Base-by-base conservation (phyloP, 352 stramenopile species). In the Thalassiosira mediterranea region DNA sequence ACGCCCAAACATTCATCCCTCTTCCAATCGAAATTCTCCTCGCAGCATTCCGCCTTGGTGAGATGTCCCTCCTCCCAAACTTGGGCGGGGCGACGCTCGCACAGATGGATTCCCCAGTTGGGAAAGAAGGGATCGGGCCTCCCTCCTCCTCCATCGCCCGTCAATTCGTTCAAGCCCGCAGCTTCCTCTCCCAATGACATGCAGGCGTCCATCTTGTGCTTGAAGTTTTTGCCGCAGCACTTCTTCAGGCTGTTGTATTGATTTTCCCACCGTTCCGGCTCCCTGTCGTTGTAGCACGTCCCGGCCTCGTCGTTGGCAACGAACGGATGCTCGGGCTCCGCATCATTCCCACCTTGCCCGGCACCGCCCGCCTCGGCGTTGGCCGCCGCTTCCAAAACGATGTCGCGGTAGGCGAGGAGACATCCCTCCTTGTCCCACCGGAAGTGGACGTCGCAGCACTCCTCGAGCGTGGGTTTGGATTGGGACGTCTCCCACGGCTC, bases 181-280 rank as follows among this genome's bases (percentile, higher is more conserved):
- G 53, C 53, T 28, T 48, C 28, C 31, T 46, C 28, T 21, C 53
- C 53, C 53, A 23, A 29, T 5, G n/a, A 3, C 5, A 72, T 23
- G 46, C 62, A 72, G 10, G 21, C 7, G 1, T 47, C 26, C 38
- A 62, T 48, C n/a, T 28, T 34, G 47, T 58, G 53, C 19, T 64
- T 44, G 40, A 72, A 72, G 13, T 64, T 54, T 11, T 26, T 17
- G 2, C 23, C 53, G 47, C 63, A 72, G 51, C 63, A 72, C 51
- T 54, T 44, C 28, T 72, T 63, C 1, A 72, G 21, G 19, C 23
- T 48, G 10, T 21, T 19, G 28, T 72, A 72, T 2, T 21, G 19
- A 2, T 25, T 58, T 7, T 37, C 15, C 34, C 49, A 54, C 13
- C 32, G 17, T n/a, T 11, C 15, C 23, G 53, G 10, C 3, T 37